Base-by-base conservation (phyloP, 257 asterid genomes). In the Petrea volubilis region DNA sequence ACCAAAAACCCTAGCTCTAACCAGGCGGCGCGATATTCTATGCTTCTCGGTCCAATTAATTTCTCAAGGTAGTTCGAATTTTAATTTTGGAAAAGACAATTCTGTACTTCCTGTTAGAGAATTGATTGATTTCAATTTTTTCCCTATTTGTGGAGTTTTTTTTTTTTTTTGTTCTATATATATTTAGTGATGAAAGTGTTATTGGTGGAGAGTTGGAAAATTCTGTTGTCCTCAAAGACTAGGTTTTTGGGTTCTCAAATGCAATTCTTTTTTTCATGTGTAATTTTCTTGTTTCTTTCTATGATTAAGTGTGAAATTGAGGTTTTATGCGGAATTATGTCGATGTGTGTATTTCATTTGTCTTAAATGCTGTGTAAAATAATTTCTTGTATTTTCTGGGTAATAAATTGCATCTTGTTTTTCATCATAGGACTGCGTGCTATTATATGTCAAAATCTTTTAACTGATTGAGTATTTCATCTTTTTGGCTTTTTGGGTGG, bases 1-100 rank as follows among this genome's bases (percentile, higher is more conserved):
- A n/a, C n/a, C 47, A 31, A 25, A 57, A 84, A 78, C 84, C 85
- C 86, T 78, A 83, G 44, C 27, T 58, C 69, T 64, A 64, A 29
- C 15, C 46, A 18, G 68, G 75, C 80, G 81, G 78, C 80, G 74
- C 72, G n/a, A n/a, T n/a, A 40, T 66, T 66, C 50, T 18, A 5
- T 62, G 60, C 70, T 60, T 62, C 36, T 18, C 66, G 7, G 3
- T 47, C 31, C 56, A 17, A 11, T 25, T 15, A 0, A 34, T 63
- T 60, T 73, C n/a, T 18, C 28, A 20, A 68, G 83, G 85, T 74
- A 59, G 52, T 64, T 75, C 23, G 18, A 20, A 20, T 14, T 68
- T 68, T 70, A 21, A 67, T 46, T 68, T 34, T 21, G 2, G 1
- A 59, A 24, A 36, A 24, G 6, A 27, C 41, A 21, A 27, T 14